These are phyloP conservation scores for Dioszegia crocea DNA, from an alignment of 768 basidiomycete species.

Conservation along the genomic window DNA sequence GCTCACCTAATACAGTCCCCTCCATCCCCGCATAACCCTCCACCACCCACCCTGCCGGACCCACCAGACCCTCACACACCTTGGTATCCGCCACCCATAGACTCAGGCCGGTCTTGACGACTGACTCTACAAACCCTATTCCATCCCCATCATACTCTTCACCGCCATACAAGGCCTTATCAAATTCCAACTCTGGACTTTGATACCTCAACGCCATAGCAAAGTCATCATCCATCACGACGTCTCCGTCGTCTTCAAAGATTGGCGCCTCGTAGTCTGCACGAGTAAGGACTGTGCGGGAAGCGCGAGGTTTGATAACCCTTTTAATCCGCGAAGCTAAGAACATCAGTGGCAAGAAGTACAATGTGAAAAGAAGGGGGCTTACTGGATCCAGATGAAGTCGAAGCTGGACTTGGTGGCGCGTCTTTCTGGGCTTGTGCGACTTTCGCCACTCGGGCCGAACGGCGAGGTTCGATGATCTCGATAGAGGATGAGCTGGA, in stretches of 20 bases:
- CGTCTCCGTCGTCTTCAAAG: background rate
- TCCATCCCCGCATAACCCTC: conserved; percentile 34
- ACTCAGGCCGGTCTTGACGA: background rate
- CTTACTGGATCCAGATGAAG: too few relatives aligned
- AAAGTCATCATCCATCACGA: background rate
- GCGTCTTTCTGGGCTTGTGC: background rate
- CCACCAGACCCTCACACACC: conserved; percentile 8
- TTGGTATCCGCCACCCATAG: conserved; percentile 22
- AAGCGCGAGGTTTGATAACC: background rate
- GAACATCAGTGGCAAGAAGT: too few relatives aligned
- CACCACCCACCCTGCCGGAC: conserved; percentile 3
- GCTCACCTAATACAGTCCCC: conserved; percentile 16
- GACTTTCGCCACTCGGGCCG: background rate
- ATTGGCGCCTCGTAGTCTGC: too few relatives aligned
- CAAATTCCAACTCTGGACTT: background rate
- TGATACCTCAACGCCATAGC: background rate
- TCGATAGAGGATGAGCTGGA: background rate
- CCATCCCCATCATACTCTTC: background rate
- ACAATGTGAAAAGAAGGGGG: too few relatives aligned
- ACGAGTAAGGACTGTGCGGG: too few relatives aligned
- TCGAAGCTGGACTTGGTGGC: background rate
- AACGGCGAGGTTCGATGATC: background rate
- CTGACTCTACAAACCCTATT: background rate
- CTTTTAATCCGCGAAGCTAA: background rate
- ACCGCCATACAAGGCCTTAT: background rate